These are phyloP conservation scores for Suillus paluster DNA, from an alignment of 768 basidiomycete genomes.

Conservation along the genomic window DNA sequence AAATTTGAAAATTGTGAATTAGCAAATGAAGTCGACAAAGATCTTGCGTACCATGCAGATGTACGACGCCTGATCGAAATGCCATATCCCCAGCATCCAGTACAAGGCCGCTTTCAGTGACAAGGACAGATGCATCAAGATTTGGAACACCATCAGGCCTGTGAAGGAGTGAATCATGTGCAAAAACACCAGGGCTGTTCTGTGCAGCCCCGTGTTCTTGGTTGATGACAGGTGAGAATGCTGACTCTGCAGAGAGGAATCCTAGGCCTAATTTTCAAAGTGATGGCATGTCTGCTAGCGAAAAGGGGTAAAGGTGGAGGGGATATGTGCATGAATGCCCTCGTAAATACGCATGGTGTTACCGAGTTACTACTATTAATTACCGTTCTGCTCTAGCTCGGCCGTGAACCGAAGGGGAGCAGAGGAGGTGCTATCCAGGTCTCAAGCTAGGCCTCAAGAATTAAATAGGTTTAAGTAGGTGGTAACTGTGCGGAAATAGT, in stretches of 20 bases:
- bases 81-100: neutral
- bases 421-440: neutral
- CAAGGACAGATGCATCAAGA: neutral
- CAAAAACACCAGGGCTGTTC: neutral
- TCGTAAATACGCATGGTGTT: neutral
- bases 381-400: neutral
- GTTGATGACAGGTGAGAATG: neutral
- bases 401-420: neutral
- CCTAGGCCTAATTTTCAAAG: neutral
- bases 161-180: neutral
- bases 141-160: neutral
- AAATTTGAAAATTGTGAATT: neutral
- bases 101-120: neutral
- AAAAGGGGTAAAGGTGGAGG: neutral
- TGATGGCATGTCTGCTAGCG: neutral
- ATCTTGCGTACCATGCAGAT: neutral
- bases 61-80: neutral
- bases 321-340: neutral
- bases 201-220: too few relatives aligned
- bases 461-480: too few relatives aligned
- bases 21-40: neutral
- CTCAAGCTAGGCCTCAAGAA: too few relatives aligned
- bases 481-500: too few relatives aligned
- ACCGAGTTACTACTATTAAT: neutral
- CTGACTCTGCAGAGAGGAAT: neutral